Conservation (phyloP, 768 basidiomycete species). For the Amyloporia xantha region DNA sequence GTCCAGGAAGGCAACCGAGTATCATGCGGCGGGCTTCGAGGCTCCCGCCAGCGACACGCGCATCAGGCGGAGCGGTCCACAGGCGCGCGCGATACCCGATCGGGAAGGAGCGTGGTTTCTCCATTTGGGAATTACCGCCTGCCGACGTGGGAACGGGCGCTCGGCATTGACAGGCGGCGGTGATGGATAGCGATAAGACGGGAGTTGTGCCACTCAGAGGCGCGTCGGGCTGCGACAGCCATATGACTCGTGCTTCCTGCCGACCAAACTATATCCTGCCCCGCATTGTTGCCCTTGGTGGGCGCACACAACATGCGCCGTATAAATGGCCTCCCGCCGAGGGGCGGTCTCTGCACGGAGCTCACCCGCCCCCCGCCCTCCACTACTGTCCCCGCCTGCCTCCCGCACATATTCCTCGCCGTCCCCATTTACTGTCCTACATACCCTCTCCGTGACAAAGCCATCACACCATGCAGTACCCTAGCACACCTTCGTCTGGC, state of each 20-base stretch:
- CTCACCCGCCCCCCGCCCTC: constrained; percentile 8
- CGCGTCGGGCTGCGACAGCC: constrained; percentile 1
- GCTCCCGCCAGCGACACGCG: background rate
- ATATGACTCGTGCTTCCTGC: constrained; percentile 14
- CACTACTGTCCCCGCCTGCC: constrained; percentile 3
- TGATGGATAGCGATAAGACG: background rate
- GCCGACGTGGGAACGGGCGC: constrained; percentile 1
- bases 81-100: background rate
- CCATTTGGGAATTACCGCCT: background rate
- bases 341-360: constrained; percentile 6
- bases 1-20: background rate
- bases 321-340: constrained; percentile 10
- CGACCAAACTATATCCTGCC: constrained; percentile 6
- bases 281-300: background rate
- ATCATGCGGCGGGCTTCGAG: background rate
- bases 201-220: background rate
- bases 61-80: background rate
- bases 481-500: constrained; percentile 9
- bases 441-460: background rate
- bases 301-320: constrained; percentile 5
- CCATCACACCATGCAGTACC: constrained; percentile 3
- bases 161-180: background rate
- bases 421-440: background rate
- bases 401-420: background rate
- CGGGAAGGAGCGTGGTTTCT: background rate